phyloP scores from a whole-genome alignment of 75 land plant genomes.

The Picea sitchensis region DNA sequence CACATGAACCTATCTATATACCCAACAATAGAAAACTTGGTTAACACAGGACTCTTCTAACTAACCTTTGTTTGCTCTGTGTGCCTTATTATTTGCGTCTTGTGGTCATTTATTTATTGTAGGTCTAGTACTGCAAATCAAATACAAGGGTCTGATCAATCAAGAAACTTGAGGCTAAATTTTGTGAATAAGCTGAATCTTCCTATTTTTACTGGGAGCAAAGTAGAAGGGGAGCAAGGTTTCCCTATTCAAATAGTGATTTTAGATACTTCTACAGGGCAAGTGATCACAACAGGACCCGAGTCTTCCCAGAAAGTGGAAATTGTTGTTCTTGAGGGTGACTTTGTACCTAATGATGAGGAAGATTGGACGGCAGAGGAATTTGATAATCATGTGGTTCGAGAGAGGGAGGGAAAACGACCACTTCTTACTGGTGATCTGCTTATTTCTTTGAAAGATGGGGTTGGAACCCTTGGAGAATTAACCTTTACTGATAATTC shows the following conservation, averaged over 20 bases:
- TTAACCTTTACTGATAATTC: conserved; percentile 67
- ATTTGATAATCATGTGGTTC: conserved; percentile 28
- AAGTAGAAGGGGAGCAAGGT: conserved; percentile 38
- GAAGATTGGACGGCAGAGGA: conserved; percentile 53
- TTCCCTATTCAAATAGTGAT: conserved; percentile 37
- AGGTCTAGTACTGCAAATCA: conserved; percentile 16
- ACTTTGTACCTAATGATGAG: conserved; percentile 52
- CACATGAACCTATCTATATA: not conserved
- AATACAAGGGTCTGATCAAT: conserved; percentile 20
- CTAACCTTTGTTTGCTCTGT: not conserved
- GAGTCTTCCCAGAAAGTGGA: conserved; percentile 46
- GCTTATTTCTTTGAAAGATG: conserved; percentile 30
- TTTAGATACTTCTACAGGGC: conserved; percentile 20
- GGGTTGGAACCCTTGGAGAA: conserved; percentile 41
- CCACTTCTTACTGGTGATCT: conserved; percentile 61
- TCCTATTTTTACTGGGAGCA: conserved; percentile 67
- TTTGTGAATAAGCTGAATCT: conserved; percentile 32
- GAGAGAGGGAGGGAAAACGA: conserved; percentile 65
- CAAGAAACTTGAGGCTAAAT: conserved; percentile 28
- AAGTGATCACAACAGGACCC: conserved; percentile 32
- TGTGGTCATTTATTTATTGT: not conserved
- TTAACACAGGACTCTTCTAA: not conserved
- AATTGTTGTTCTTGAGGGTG: conserved; percentile 64
- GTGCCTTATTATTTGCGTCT: not conserved
- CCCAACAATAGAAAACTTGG: not conserved